Conservation (phyloP, 2,329 filamentous ascomycete genomes). For the Diaporthe helianthi region DNA sequence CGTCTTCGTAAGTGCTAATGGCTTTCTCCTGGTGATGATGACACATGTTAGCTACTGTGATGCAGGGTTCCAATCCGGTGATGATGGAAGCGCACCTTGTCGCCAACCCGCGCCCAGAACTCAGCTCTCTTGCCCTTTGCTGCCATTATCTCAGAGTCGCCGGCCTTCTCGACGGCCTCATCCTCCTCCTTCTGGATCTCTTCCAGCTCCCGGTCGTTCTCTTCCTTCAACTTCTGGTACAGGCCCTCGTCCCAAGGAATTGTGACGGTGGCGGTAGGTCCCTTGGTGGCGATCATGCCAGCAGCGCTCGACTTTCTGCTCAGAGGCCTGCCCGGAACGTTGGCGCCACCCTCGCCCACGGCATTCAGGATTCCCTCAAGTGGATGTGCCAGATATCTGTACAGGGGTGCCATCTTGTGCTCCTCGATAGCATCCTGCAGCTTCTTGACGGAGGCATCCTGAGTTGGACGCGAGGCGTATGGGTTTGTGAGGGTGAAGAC, state of each 20-base stretch:
- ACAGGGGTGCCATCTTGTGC: constrained; percentile 88
- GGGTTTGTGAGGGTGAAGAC: constrained; percentile 88
- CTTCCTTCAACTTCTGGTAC: constrained; percentile 77
- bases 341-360: constrained; percentile 68
- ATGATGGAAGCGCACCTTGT: constrained; percentile 73
- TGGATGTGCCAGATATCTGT: constrained; percentile 83
- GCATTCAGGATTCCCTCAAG: constrained; percentile 82
- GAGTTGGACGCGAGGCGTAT: constrained; percentile 68
- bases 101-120: constrained; percentile 93
- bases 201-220: constrained; percentile 81
- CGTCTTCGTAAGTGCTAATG: constrained; percentile 87
- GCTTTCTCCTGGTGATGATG: constrained; percentile 79
- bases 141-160: constrained; percentile 92
- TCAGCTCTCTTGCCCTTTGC: constrained; percentile 94
- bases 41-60: background rate
- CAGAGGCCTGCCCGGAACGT: constrained; percentile 61
- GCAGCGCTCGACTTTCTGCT: constrained; percentile 74
- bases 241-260: constrained; percentile 91
- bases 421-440: constrained; percentile 83
- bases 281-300: constrained; percentile 78
- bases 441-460: constrained; percentile 74
- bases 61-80: background rate
- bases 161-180: constrained; percentile 93
- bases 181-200: constrained; percentile 85
- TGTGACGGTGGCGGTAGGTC: constrained; percentile 67